Percentiles rank a stretch among this genome's conserved stretches.
These are phyloP conservation scores for Wickerhamiella occidentalis DNA, from an alignment of 805 yeast species.

Conservation along the genomic window DNA sequence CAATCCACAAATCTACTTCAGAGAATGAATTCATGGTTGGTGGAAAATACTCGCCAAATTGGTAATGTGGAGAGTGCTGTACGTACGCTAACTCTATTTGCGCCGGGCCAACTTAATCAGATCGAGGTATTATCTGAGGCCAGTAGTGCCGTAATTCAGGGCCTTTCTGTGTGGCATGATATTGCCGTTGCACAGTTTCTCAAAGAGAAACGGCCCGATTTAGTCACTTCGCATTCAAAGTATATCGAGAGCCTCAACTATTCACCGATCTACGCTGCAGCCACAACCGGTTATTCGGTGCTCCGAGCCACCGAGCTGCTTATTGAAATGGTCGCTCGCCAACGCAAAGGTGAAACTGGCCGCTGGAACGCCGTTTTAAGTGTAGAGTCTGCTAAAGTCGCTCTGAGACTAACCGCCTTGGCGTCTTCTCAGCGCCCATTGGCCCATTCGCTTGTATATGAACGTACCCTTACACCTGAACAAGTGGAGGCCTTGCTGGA, in stretches of 20 bases:
- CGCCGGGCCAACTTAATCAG: conserved; percentile 32
- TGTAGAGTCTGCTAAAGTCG: conserved; percentile 26
- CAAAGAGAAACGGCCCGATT: conserved; percentile 2
- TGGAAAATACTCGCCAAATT: conserved; percentile 28
- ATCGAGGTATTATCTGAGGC: conserved; percentile 31
- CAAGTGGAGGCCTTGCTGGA: conserved; percentile 16
- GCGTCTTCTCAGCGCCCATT: conserved; percentile 24
- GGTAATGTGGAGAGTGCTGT: conserved; percentile 30
- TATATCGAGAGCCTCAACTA: conserved; percentile 16
- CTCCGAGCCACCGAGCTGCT: conserved; percentile 29
- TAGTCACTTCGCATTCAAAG: conserved; percentile 14
- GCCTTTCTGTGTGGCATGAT: conserved; percentile 31
- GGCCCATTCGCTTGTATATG: conserved; percentile 25
- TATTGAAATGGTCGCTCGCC: conserved; percentile 29
- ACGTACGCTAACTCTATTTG: conserved; percentile 27
- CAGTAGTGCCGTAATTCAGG: conserved; percentile 26
- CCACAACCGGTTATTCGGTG: conserved; percentile 25
- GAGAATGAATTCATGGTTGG: conserved; percentile 26
- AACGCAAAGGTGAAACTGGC: conserved; percentile 21
- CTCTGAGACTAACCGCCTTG: conserved; percentile 26
- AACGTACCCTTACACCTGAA: conserved; percentile 29
- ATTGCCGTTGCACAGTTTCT: conserved; percentile 26
- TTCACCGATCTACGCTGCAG: conserved; percentile 20
- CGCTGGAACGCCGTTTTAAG: conserved; percentile 26
- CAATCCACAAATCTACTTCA: too few relatives aligned